phyloP scores from a whole-genome alignment of 306 rosid species.

The Astragalus glycyphyllos region DNA sequence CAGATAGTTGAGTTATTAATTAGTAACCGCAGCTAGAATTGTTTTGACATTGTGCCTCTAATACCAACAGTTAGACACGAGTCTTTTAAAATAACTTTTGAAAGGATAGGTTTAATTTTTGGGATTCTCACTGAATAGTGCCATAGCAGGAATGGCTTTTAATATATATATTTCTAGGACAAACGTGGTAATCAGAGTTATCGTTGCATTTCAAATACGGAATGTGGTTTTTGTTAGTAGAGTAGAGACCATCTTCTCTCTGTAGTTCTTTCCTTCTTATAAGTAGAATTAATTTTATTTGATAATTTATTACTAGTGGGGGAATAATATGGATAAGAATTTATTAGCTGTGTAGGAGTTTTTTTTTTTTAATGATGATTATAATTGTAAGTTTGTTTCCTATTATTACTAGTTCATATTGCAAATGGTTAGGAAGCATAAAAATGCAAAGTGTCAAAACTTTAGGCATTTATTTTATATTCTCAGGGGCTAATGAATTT shows the following conservation, averaged over 20 bases:
- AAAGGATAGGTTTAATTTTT: not conserved
- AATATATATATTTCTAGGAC: not conserved
- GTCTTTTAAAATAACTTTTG: too few relatives aligned
- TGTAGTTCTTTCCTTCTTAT: conserved; percentile 27
- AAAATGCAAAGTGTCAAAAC: conserved; percentile 9
- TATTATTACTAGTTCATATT: conserved; percentile 3
- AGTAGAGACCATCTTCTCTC: not conserved
- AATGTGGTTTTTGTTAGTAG: not conserved
- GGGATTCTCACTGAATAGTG: not conserved
- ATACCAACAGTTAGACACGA: not conserved
- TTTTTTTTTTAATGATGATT: not conserved
- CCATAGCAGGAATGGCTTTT: conserved; percentile 11
- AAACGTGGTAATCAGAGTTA: conserved; percentile 1
- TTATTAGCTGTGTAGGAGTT: conserved; percentile 7
- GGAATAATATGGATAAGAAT: not conserved
- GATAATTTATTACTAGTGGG: not conserved
- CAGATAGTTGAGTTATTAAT: not conserved
- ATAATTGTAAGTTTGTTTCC: not conserved
- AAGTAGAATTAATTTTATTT: conserved; percentile 19
- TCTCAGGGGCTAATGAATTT: conserved; percentile 81
- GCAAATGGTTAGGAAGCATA: conserved; percentile 30
- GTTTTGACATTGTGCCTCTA: not conserved
- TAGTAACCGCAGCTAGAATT: not conserved
- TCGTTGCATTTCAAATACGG: not conserved
- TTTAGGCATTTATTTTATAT: conserved; percentile 27